These are phyloP conservation scores for Candida namnaoensis DNA, from an alignment of 805 yeast species.

Conservation along the genomic window DNA sequence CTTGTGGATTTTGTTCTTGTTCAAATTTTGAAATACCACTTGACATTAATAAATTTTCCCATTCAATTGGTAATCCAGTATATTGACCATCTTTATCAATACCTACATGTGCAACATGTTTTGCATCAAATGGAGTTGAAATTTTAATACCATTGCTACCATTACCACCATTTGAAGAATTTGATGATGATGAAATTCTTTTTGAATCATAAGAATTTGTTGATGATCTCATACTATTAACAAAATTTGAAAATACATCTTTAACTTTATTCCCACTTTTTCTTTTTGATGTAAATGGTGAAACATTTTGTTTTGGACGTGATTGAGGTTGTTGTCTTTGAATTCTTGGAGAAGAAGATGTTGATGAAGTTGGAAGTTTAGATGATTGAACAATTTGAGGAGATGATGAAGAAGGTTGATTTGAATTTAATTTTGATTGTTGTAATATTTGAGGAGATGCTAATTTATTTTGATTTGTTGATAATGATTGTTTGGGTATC, in stretches of 20 bases:
- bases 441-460: slow-evolving; percentile 2
- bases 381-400: too few species aligned
- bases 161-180: slow-evolving; percentile 3
- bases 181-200: slow-evolving; percentile 7
- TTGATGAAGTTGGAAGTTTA: too few species aligned
- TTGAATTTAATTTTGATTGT: slow-evolving; percentile 2
- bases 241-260: slow-evolving; percentile 47
- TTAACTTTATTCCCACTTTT: slow-evolving; percentile 45
- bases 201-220: slow-evolving; percentile 9
- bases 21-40: slow-evolving; percentile 86
- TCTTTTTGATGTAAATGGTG: slow-evolving; percentile 11
- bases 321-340: slow-evolving; percentile 1
- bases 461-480: too few species aligned
- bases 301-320: too few species aligned
- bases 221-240: slow-evolving; percentile 35
- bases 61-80: slow-evolving; percentile 87
- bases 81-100: slow-evolving; percentile 80
- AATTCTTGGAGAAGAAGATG: too few species aligned
- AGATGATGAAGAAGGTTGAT: slow-evolving; percentile 1
- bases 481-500: background rate
- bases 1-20: slow-evolving; percentile 87
- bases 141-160: slow-evolving; percentile 36
- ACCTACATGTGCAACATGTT: slow-evolving; percentile 91
- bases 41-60: slow-evolving; percentile 78
- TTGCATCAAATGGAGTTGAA: slow-evolving; percentile 86